Conservation (phyloP, 1,284 basidiomycete genomes). For the Ceratobasidium sp. region DNA sequence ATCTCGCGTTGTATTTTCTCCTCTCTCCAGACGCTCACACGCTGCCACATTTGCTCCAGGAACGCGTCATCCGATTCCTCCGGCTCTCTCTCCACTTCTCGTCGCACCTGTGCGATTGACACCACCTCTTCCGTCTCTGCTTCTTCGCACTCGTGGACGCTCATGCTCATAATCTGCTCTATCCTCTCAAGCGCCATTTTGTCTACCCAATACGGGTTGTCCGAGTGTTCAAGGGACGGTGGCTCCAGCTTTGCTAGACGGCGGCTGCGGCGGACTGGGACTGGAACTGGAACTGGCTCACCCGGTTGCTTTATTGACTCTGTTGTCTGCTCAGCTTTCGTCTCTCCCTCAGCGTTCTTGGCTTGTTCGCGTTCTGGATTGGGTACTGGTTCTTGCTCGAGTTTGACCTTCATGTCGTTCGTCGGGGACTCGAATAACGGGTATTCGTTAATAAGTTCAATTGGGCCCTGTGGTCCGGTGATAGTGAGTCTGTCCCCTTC, state of each 20-base stretch:
- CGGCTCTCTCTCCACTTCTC: not conserved
- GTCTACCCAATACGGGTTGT: not conserved
- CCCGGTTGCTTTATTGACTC: not conserved
- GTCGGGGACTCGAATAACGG: not conserved
- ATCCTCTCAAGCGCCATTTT: not conserved
- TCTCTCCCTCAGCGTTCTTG: not conserved
- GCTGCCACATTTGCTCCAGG: not conserved
- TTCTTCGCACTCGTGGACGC: not conserved
- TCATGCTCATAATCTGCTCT: not conserved
- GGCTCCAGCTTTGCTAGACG: not conserved
- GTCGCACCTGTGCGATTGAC: too few relatives aligned
- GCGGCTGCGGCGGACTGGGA: not conserved
- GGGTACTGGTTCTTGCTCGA: not conserved
- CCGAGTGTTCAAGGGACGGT: not conserved
- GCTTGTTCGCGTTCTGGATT: not conserved
- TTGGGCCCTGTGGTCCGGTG: not conserved
- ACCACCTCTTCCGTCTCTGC: not conserved
- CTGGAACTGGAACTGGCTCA: not conserved
- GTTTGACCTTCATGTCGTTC: not conserved
- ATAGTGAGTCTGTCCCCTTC: not conserved
- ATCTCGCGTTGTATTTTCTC: not conserved
- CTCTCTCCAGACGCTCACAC: not conserved
- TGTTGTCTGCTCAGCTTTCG: not conserved
- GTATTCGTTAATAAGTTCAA: slow-evolving; percentile 5
- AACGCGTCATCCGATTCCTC: not conserved